phyloP scores from a whole-genome alignment of 192 early-diverging fungal species.

The Coemansia sp. region DNA sequence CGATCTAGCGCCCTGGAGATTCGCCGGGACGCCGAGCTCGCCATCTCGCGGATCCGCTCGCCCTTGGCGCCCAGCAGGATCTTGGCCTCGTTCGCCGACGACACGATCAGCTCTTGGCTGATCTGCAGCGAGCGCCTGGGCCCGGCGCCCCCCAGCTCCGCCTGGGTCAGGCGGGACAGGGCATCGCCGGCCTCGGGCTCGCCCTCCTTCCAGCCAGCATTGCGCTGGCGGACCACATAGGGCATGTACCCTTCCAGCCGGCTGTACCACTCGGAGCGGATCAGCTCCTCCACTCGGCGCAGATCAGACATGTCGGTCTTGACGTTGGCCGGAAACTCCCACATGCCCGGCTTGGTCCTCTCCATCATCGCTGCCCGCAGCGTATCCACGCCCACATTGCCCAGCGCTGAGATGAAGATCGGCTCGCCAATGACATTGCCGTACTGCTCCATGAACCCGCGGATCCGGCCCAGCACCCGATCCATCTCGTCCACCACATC shows the following conservation, averaged over 20 bases:
- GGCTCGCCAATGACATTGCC: slow-evolving; percentile 15
- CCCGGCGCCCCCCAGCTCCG: too few species aligned
- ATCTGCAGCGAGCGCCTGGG: slow-evolving; percentile 18
- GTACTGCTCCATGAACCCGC: slow-evolving; percentile 12
- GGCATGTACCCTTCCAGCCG: slow-evolving; percentile 29
- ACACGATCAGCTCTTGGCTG: slow-evolving; percentile 36
- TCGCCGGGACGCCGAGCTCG: slow-evolving; percentile 7
- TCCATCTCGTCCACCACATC: slow-evolving; percentile 23
- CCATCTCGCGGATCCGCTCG: slow-evolving; percentile 15
- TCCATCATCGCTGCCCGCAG: slow-evolving; percentile 16
- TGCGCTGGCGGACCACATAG: slow-evolving; percentile 30
- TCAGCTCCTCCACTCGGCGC: slow-evolving; percentile 40
- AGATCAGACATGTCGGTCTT: slow-evolving; percentile 34
- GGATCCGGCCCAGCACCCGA: slow-evolving; percentile 6
- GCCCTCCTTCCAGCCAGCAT: slow-evolving; percentile 37
- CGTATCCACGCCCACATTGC: slow-evolving; percentile 25
- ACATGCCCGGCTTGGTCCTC: slow-evolving; percentile 18
- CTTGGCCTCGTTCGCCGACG: slow-evolving; percentile 29
- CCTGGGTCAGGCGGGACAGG: neutral
- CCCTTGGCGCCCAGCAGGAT: slow-evolving; percentile 31
- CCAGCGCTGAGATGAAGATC: slow-evolving; percentile 36
- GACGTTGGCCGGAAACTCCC: slow-evolving; percentile 26
- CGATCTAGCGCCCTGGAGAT: slow-evolving; percentile 29
- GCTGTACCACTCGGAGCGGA: slow-evolving; percentile 42
- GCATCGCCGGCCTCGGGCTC: neutral